Evolutionary conservation across 192 early-diverging fungal species (phyloP).

Genomic region (Rhizophlyctis rosea): DNA sequence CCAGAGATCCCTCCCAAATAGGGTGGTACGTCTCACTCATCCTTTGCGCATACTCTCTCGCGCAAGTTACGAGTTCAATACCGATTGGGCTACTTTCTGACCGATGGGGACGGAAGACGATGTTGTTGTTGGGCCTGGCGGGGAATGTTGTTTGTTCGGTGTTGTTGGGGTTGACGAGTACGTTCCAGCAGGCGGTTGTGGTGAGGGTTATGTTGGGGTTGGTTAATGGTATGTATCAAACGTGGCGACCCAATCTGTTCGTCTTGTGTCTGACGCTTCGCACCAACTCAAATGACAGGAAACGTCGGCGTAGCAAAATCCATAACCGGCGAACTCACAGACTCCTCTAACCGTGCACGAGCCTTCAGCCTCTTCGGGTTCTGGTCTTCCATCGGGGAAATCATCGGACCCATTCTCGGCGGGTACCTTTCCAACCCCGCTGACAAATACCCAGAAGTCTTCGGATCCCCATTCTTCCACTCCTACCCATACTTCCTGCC

Average conservation of each 20-base stretch:
- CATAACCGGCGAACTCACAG: slow-evolving; percentile 81
- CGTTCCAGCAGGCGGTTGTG: slow-evolving; percentile 64
- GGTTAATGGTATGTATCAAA: no score
- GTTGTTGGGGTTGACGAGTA: slow-evolving; percentile 70
- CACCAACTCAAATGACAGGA: no score
- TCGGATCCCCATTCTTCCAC: slow-evolving; percentile 65
- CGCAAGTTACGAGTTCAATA: slow-evolving; percentile 60
- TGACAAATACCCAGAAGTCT: slow-evolving; percentile 53
- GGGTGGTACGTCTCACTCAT: slow-evolving; percentile 79
- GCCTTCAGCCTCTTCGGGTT: slow-evolving; percentile 80
- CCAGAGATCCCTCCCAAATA: no score
- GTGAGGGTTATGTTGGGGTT: no score
- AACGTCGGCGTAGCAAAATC: slow-evolving; percentile 75
- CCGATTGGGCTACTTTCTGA: slow-evolving; percentile 76
- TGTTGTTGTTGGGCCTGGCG: slow-evolving; percentile 72
- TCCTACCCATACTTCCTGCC: slow-evolving; percentile 82
- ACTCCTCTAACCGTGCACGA: slow-evolving; percentile 70
- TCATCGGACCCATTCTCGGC: slow-evolving; percentile 70
- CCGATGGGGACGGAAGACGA: slow-evolving; percentile 74
- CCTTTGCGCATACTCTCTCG: slow-evolving; percentile 66
- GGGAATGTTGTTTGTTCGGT: slow-evolving; percentile 71
- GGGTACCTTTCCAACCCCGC: slow-evolving; percentile 78
- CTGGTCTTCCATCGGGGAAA: slow-evolving; percentile 61
- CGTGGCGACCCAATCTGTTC: no score
- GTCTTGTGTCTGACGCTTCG: no score